A percentile compares a stretch with the other conserved stretches of the same genome.
Conservation (phyloP, 2,329 filamentous ascomycete genomes). For the Xylariaceae sp. region DNA sequence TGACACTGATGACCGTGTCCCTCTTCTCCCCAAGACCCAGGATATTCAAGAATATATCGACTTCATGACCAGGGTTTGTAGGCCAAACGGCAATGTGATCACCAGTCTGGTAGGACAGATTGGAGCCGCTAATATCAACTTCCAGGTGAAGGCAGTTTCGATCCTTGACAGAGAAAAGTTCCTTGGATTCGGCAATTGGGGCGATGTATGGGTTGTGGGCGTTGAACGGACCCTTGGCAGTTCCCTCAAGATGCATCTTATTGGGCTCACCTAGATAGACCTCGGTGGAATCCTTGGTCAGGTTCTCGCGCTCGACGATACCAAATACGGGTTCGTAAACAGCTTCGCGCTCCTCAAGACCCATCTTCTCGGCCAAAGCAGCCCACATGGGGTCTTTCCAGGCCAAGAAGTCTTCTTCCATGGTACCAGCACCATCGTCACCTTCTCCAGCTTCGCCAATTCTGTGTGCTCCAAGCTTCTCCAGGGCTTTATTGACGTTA, state of each 20-base stretch:
- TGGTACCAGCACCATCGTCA: slow-evolving; percentile 95
- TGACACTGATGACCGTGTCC: slow-evolving; percentile 79
- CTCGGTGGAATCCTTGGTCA: slow-evolving; percentile 69
- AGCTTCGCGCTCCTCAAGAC: slow-evolving; percentile 88
- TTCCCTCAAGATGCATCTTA: slow-evolving; percentile 87
- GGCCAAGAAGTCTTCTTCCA: slow-evolving; percentile 98
- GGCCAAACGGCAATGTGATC: slow-evolving; percentile 98
- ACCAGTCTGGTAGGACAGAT: slow-evolving; percentile 89
- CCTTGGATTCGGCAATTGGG: slow-evolving; percentile 83
- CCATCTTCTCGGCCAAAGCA: slow-evolving; percentile 76
- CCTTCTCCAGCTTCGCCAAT: slow-evolving; percentile 90
- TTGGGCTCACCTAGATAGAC: slow-evolving; percentile 97
- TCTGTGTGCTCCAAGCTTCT: slow-evolving; percentile 76
- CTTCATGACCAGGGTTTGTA: slow-evolving; percentile 87
- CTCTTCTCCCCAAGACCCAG: slow-evolving; percentile 74
- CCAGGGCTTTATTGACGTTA: slow-evolving; percentile 76
- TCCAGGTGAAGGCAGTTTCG: slow-evolving; percentile 97
- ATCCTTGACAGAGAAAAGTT: slow-evolving; percentile 84
- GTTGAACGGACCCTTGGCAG: slow-evolving; percentile 84
- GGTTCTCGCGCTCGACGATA: slow-evolving; percentile 69
- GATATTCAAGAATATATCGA: slow-evolving; percentile 80
- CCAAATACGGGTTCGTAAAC: slow-evolving; percentile 92
- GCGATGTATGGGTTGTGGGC: slow-evolving; percentile 97
- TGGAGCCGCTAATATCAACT: slow-evolving; percentile 83
- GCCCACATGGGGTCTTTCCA: slow-evolving; percentile 99